Percentiles rank a stretch among this genome's conserved stretches.
Evolutionary conservation across 1,284 basidiomycete genomes (phyloP).

Genomic region (Prillingera fragicola): DNA sequence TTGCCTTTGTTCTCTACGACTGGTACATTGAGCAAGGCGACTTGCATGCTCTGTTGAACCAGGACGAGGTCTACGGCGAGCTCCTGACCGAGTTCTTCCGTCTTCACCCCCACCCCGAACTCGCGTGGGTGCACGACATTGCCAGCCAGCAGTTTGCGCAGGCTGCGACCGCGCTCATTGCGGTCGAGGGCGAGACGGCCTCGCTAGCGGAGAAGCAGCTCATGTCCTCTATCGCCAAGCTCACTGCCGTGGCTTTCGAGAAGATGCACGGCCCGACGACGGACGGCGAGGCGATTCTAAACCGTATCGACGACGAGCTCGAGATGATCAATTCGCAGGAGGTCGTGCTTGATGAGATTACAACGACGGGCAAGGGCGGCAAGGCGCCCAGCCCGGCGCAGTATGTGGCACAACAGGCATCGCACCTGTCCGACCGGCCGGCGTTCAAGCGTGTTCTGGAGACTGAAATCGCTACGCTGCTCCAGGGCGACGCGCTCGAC

Average conservation of each 20-base stretch:
- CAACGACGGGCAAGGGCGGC: too few species aligned
- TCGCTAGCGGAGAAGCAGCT: slow-evolving; percentile 69
- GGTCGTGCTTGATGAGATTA: slow-evolving; percentile 33
- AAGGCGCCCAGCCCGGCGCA: slow-evolving; percentile 7
- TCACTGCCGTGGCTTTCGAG: slow-evolving; percentile 70
- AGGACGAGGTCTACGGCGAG: slow-evolving; percentile 57
- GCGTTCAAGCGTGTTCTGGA: slow-evolving; percentile 19
- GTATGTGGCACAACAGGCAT: slow-evolving; percentile 16
- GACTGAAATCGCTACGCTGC: slow-evolving; percentile 11
- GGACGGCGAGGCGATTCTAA: slow-evolving; percentile 21
- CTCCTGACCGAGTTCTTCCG: slow-evolving; percentile 73
- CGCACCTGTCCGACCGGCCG: slow-evolving; percentile 19
- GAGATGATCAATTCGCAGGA: slow-evolving; percentile 56
- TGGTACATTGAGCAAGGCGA: slow-evolving; percentile 64
- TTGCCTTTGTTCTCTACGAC: slow-evolving; percentile 79
- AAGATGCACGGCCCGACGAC: slow-evolving; percentile 44
- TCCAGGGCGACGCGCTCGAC: slow-evolving; percentile 33
- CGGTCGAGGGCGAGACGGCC: slow-evolving; percentile 57
- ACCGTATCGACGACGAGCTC: slow-evolving; percentile 50
- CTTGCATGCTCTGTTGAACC: slow-evolving; percentile 66
- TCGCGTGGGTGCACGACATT: slow-evolving; percentile 89
- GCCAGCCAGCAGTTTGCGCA: slow-evolving; percentile 61
- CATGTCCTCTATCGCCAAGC: slow-evolving; percentile 84
- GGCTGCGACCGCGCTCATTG: slow-evolving; percentile 62
- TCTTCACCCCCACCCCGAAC: slow-evolving; percentile 57